phyloP scores from a whole-genome alignment of 768 basidiomycete species.

The Termitomyces sp. region DNA sequence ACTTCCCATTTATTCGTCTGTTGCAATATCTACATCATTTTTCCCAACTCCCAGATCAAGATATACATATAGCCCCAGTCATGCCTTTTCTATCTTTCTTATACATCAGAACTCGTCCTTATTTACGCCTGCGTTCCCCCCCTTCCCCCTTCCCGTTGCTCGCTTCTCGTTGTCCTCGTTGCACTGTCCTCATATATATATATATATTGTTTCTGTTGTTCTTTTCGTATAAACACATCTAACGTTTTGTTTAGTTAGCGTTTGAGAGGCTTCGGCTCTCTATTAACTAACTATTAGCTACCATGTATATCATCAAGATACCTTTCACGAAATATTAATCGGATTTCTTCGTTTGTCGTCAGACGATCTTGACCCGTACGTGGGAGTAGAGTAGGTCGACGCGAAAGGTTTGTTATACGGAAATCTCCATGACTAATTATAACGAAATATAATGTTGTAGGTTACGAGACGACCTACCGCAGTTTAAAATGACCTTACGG shows the following conservation, averaged over 20 bases:
- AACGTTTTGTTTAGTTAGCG: conserved; percentile 23
- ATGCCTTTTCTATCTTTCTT: conserved; percentile 13
- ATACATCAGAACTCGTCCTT: conserved; percentile 13
- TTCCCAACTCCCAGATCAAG: conserved; percentile 14
- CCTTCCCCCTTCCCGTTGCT: conserved; percentile 5
- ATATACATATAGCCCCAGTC: conserved; percentile 18
- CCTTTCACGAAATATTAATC: conserved; percentile 20
- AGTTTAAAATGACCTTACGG: no score
- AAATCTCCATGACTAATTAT: no score
- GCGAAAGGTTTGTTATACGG: no score
- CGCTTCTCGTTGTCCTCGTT: conserved; percentile 18
- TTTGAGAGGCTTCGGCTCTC: conserved; percentile 14
- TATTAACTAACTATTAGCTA: conserved; percentile 18
- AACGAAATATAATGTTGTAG: no score
- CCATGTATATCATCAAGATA: conserved; percentile 31
- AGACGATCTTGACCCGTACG: background rate
- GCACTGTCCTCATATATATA: conserved; percentile 14
- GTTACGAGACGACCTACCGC: no score
- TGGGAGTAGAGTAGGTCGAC: background rate
- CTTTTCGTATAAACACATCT: conserved; percentile 18
- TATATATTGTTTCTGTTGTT: conserved; percentile 18
- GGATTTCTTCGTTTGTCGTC: conserved; percentile 5
- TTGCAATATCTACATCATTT: conserved; percentile 24
- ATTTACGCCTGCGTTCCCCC: conserved; percentile 16
- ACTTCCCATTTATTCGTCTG: conserved; percentile 22